Evolutionary conservation across 495 filamentous ascomycete genomes (phyloP), one percentile per base, ranked within the genome.

Genomic region (Aspergillus incahuasiensis): DNA sequence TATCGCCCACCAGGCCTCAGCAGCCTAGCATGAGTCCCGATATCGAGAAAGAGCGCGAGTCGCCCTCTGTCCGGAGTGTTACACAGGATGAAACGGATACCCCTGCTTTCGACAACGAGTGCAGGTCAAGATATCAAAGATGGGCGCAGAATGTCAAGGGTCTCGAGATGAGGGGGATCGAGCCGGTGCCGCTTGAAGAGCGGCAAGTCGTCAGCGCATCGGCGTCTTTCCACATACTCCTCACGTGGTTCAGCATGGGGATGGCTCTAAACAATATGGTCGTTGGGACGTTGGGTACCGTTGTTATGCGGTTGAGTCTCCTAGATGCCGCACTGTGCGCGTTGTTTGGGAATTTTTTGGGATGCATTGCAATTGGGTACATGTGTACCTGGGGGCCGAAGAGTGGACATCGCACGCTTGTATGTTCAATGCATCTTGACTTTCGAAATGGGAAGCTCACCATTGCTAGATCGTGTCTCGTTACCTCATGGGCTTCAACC

Each of bases 401-500:
- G 53, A 85, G 81, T 67, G 88, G 88, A 32, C 86, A 88, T 68
- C 73, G 88, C 49, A 89, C 85, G 21, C 78, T 91, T 80, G 82
- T 84, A 68, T 69, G 25, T 44, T 48, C 44, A 32, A 25, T 40
- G 6, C 11, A 2, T 16, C 19, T 1, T 13, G 32, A 5, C 22
- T 9, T 49, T 22, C 0, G 32, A 15, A 8, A n/a, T 11, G 6
- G 9, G 5, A 40, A 15, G 13, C 30, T 19, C 51, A n/a, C 5
- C 28, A 35, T 35, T 15, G 48, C 15, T 61, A 85, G 84, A 82
- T 91, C 41, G 79, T 88, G 39, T 72, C 82, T 5, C 79, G 87
- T 6, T 90, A 85, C 63, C 81, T 83, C 46, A 90, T 91, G 85
- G 88, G 88, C 6, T 91, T 86, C 70, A 90, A 84, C 70, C 87